A percentile compares a stretch with the other conserved stretches of the same genome.
Conservation (phyloP, 2,329 filamentous ascomycete species). For the Aspergillus caelatus region DNA sequence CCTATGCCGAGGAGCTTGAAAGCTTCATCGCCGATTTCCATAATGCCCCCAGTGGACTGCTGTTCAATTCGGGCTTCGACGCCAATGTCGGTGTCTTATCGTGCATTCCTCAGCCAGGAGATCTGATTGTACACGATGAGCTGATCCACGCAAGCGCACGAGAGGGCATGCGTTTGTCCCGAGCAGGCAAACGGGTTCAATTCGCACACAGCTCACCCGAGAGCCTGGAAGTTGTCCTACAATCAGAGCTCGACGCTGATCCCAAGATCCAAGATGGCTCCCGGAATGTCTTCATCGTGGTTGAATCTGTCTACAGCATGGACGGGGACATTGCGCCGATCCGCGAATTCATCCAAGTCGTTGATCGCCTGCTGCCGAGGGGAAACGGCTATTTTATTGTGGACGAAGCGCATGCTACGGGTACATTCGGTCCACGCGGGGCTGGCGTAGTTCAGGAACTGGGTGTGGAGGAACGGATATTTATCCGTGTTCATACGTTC, state of each 20-base stretch:
- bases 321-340: conserved; percentile 74
- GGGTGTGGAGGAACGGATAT: conserved; percentile 54
- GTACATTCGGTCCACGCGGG: conserved; percentile 54
- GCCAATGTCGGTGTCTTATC: conserved; percentile 68
- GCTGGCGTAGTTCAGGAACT: conserved; percentile 53
- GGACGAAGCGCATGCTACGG: conserved; percentile 60
- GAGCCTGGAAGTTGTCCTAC: conserved; percentile 43
- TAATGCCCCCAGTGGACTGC: conserved; percentile 57
- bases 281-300: conserved; percentile 65
- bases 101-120: conserved; percentile 61
- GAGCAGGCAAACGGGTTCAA: conserved; percentile 50
- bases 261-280: conserved; percentile 39
- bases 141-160: conserved; percentile 77
- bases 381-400: conserved; percentile 61
- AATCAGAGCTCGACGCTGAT: conserved; percentile 33
- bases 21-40: conserved; percentile 63
- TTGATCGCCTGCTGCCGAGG: conserved; percentile 58
- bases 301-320: conserved; percentile 80
- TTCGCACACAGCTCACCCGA: conserved; percentile 53
- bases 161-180: conserved; percentile 71
- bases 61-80: conserved; percentile 69
- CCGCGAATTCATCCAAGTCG: conserved; percentile 58
- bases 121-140: conserved; percentile 72
- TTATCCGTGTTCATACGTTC: conserved; percentile 55
- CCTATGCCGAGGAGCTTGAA: conserved; percentile 63